These are phyloP conservation scores for Podila clonocystis DNA, from an alignment of 192 early-diverging fungal genomes.

Conservation along the genomic window DNA sequence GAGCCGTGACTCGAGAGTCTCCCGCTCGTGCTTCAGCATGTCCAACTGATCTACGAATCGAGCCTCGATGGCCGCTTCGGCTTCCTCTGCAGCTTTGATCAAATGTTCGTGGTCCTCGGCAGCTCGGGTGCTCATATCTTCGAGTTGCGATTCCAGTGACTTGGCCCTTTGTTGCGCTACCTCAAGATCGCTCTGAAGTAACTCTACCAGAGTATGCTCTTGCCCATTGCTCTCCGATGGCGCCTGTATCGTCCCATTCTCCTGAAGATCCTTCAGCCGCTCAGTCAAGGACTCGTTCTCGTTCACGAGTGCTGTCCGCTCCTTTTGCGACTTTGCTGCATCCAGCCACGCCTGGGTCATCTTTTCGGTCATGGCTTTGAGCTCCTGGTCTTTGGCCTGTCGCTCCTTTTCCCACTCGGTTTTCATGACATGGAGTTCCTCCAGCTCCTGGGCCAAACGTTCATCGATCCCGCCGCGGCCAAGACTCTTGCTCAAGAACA, in stretches of 20 bases:
- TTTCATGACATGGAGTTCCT: constrained; percentile 37
- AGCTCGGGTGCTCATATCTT: constrained; percentile 40
- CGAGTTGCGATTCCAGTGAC: constrained; percentile 29
- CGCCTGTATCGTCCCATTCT: constrained; percentile 2
- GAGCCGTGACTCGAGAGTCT: constrained; percentile 24
- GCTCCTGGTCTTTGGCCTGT: constrained; percentile 43
- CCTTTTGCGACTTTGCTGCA: constrained; percentile 32
- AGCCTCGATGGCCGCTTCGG: constrained; percentile 7
- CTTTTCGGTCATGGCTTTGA: constrained; percentile 42
- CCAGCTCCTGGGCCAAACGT: constrained; percentile 42
- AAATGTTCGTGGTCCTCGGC: constrained; percentile 32
- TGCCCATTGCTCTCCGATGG: constrained; percentile 7
- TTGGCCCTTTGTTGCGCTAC: constrained; percentile 42
- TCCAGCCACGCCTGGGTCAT: constrained; percentile 52
- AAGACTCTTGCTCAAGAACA: constrained; percentile 42
- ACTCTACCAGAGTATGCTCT: constrained; percentile 29
- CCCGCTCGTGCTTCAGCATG: constrained; percentile 26
- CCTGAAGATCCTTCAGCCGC: neutral
- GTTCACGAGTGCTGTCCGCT: constrained; percentile 26
- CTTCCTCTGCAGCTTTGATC: constrained; percentile 6
- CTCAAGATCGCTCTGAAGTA: constrained; percentile 31
- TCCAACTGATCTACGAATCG: constrained; percentile 18
- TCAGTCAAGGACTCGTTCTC: constrained; percentile 13
- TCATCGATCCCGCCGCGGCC: constrained; percentile 43
- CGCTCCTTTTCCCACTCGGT: constrained; percentile 47